A percentile compares a stretch with the other conserved stretches of the same genome.
phyloP scores from a whole-genome alignment of 2,329 filamentous ascomycete genomes.

The Thielaviopsis musarum region DNA sequence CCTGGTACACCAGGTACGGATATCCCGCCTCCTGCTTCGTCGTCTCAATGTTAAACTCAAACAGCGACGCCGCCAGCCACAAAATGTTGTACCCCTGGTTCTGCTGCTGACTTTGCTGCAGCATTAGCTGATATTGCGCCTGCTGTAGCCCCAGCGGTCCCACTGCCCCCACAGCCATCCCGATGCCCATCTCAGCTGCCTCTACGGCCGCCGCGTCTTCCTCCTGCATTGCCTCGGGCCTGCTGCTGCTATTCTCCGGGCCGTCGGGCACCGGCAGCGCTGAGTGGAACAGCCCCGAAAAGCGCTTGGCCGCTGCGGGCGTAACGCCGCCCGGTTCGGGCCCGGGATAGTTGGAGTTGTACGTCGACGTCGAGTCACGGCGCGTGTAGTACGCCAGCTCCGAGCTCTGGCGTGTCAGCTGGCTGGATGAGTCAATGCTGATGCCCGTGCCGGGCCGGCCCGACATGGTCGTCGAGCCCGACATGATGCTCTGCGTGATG shows the following conservation, averaged over 20 bases:
- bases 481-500: constrained; percentile 20
- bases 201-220: background rate
- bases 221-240: constrained; percentile 11
- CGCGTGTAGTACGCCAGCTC: constrained; percentile 31
- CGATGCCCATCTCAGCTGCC: background rate
- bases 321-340: constrained; percentile 16
- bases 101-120: background rate
- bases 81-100: constrained; percentile 50
- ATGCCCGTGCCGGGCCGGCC: constrained; percentile 42
- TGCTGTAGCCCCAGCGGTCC: background rate
- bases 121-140: background rate
- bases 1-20: constrained; percentile 87
- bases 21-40: constrained; percentile 87
- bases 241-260: constrained; percentile 29
- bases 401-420: constrained; percentile 30
- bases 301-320: constrained; percentile 31
- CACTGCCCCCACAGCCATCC: background rate
- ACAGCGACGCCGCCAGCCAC: constrained; percentile 84
- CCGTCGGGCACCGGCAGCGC: constrained; percentile 66
- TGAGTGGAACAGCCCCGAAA: constrained; percentile 70
- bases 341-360: constrained; percentile 30
- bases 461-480: constrained; percentile 14
- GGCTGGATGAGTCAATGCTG: constrained; percentile 29
- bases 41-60: constrained; percentile 92
- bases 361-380: constrained; percentile 39